Base-by-base conservation (phyloP, 352 stramenopile genomes). In the Hyaloperonospora arabidopsidis region DNA sequence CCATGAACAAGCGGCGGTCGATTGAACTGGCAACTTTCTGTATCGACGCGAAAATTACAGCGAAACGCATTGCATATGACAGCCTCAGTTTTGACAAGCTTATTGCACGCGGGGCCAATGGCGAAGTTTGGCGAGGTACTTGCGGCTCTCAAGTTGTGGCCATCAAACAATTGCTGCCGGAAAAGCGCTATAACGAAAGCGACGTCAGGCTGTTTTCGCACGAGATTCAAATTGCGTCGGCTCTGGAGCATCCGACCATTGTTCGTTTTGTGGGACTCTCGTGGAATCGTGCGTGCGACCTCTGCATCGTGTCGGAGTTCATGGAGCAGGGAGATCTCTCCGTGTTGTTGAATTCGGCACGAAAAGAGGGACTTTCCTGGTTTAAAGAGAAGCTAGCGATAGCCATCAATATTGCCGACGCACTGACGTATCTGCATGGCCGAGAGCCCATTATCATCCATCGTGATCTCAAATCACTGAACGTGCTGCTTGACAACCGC, bases 391-490 rank as follows among this genome's bases (percentile, higher is more conserved):
- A 89, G 65, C 82, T 93, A 18, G 70, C 63, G 19, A 89, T 95
- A 44, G 78, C 85, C 17, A 89, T 93, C 62, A 81, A 90, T 50
- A 57, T 93, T 7, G 80, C 86, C 0, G 77, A 90, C 45, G 85
- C 83, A 0, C 68, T 96, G 43, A 76, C 88, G 22, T 96, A 96
- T 52, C 58, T 96, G 43, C 86, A 96, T 59, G 76, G 71, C 34
- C 52, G 83, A 51, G 71, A 74, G 1, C 79, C 84, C 1, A 69
- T 79, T 14, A 63, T 96, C 29, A 70, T 96, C 2, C 86, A 96
- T 53, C 79, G 84, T 28, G 84, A 96, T 25, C 68, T 96, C 58
- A 95, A 96, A 63, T 87, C 75, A 34, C 85, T 88, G 59, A 95
- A 95, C 39, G 76, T 94, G 40, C 68, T 94, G 36, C 65, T 95